Conservation (phyloP, 2,329 filamentous ascomycete genomes). For the Tolypocladium paradoxum region DNA sequence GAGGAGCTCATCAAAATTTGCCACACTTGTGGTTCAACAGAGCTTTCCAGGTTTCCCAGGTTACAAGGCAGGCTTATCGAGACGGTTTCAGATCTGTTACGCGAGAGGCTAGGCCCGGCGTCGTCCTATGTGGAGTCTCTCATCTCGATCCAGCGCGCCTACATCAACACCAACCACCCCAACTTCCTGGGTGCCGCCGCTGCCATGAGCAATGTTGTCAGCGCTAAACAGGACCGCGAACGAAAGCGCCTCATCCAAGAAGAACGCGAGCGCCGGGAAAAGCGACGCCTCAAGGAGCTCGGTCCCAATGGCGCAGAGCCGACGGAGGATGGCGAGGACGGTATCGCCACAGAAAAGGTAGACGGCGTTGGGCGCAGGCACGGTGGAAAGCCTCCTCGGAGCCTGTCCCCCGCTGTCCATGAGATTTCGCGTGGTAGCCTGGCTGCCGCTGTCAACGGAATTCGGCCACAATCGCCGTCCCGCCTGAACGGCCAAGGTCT, state of each 20-base stretch:
- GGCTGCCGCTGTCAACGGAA: conserved; percentile 56
- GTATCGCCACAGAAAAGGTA: conserved; percentile 34
- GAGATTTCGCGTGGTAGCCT: conserved; percentile 54
- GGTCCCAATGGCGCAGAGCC: conserved; percentile 67
- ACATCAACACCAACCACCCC: conserved; percentile 98
- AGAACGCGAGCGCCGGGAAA: conserved; percentile 77
- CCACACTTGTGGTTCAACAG: conserved; percentile 93
- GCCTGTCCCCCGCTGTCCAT: conserved; percentile 71
- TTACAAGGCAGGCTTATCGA: conserved; percentile 96
- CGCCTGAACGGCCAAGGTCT: conserved; percentile 48
- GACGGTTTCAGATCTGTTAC: conserved; percentile 88
- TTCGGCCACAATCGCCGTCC: conserved; percentile 27
- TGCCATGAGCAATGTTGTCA: conserved; percentile 95
- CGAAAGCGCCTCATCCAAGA: conserved; percentile 70
- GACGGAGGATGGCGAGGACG: conserved; percentile 55
- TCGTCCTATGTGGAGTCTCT: conserved; percentile 91
- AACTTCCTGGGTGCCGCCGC: conserved; percentile 96
- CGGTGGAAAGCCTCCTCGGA: conserved; percentile 44
- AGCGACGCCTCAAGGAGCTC: conserved; percentile 71
- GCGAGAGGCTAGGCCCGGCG: conserved; percentile 81
- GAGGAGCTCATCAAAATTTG: conserved; percentile 99
- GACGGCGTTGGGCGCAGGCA: conserved; percentile 36
- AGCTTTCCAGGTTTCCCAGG: conserved; percentile 82
- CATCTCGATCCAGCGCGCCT: conserved; percentile 93
- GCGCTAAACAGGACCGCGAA: conserved; percentile 88